A percentile compares a stretch with the other conserved stretches of the same genome.
These are phyloP conservation scores for Candida bentonensis DNA, from an alignment of 805 yeast species.

Conservation along the genomic window DNA sequence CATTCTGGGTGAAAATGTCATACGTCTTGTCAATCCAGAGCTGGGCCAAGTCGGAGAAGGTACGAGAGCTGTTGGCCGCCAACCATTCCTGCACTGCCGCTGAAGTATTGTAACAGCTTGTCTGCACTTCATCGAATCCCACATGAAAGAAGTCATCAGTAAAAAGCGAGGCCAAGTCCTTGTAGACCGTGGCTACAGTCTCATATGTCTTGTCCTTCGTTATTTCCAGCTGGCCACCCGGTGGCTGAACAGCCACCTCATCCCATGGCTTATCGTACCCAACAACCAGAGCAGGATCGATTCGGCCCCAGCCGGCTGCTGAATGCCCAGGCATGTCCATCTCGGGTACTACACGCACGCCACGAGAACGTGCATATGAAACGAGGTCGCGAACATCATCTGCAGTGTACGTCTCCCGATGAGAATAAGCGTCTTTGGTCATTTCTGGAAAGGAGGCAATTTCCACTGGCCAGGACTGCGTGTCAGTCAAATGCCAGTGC, in stretches of 20 bases:
- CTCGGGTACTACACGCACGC: slow-evolving; percentile 30
- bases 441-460: slow-evolving; percentile 24
- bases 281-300: slow-evolving; percentile 21
- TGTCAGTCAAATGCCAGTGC: slow-evolving; percentile 29
- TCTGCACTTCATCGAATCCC: slow-evolving; percentile 27
- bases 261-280: slow-evolving; percentile 18
- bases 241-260: slow-evolving; percentile 25
- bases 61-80: slow-evolving; percentile 15
- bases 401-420: slow-evolving; percentile 19
- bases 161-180: slow-evolving; percentile 23
- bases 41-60: slow-evolving; percentile 22
- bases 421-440: slow-evolving; percentile 26
- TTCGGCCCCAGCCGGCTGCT: slow-evolving; percentile 25
- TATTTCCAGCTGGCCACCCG: slow-evolving; percentile 29
- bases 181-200: slow-evolving; percentile 22
- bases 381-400: slow-evolving; percentile 20
- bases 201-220: slow-evolving; percentile 22
- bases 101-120: slow-evolving; percentile 24
- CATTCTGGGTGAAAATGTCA: slow-evolving; percentile 20
- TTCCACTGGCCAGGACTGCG: slow-evolving; percentile 29
- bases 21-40: slow-evolving; percentile 24
- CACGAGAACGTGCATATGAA: slow-evolving; percentile 22
- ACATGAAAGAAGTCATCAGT: slow-evolving; percentile 28
- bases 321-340: slow-evolving; percentile 31
- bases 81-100: slow-evolving; percentile 19